Evolutionary conservation across 169 alveolate species (phyloP).

Genomic region (Cryptosporidium sp.): DNA sequence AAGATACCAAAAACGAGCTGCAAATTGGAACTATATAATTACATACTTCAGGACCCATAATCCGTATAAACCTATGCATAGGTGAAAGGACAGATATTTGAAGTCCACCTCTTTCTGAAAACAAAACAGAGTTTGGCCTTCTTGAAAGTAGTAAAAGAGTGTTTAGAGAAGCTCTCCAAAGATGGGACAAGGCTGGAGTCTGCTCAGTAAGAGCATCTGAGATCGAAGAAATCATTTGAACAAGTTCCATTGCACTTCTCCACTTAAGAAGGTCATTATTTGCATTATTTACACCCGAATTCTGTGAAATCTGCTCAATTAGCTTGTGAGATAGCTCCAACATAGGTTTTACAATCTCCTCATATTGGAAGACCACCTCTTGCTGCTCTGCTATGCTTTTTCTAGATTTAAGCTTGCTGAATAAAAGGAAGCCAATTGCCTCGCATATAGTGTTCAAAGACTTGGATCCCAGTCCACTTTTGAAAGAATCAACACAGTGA

Average conservation of each 20-base stretch:
- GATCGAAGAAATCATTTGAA: conserved; percentile 40
- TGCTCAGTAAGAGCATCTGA: conserved; percentile 40
- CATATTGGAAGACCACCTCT: conserved; percentile 20
- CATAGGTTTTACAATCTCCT: conserved; percentile 39
- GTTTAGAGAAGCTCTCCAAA: conserved; percentile 52
- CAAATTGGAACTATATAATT: conserved; percentile 33
- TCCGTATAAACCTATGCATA: conserved; percentile 34
- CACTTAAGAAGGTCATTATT: background rate
- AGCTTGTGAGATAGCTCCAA: conserved; percentile 17
- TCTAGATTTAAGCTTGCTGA: background rate
- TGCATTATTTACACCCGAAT: background rate
- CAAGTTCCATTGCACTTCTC: conserved; percentile 50
- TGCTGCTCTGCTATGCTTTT: background rate
- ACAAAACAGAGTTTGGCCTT: background rate
- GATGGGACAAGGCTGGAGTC: conserved; percentile 5
- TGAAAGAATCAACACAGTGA: background rate
- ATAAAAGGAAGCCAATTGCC: conserved; percentile 31
- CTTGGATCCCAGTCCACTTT: conserved; percentile 13
- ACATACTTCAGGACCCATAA: conserved; percentile 49
- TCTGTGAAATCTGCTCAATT: conserved; percentile 12
- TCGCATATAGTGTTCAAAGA: conserved; percentile 36
- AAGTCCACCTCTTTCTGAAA: background rate
- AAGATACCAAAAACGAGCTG: conserved; percentile 29
- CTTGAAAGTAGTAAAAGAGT: background rate
- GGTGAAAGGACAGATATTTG: conserved; percentile 40